Evolutionary conservation across 768 basidiomycete genomes (phyloP).

Genomic region (Fistulinella prunicolor): DNA sequence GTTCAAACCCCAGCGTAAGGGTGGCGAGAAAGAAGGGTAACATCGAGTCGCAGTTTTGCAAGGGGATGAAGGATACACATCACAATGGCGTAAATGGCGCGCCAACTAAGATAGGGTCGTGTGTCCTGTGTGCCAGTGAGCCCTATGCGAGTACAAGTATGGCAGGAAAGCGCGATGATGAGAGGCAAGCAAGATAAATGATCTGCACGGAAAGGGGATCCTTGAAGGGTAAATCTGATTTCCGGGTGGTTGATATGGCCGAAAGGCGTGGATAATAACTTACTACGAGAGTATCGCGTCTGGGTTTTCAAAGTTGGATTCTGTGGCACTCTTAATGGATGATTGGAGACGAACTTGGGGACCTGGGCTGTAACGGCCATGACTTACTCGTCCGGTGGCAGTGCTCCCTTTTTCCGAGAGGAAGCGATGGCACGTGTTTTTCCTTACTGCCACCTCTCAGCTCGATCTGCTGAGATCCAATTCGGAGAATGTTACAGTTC

Average conservation of each 20-base stretch:
- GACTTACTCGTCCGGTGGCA: no score
- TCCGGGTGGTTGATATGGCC: constrained; percentile 90
- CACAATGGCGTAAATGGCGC: constrained; percentile 91
- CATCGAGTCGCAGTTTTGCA: no score
- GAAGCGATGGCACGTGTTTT: no score
- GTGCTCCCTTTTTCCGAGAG: no score
- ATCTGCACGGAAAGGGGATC: constrained; percentile 71
- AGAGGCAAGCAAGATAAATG: constrained; percentile 17
- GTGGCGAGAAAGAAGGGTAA: constrained; percentile 98
- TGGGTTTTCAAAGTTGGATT: constrained; percentile 77
- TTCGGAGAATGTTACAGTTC: no score
- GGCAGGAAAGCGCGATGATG: not conserved
- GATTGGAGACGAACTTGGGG: not conserved
- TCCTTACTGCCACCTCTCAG: no score
- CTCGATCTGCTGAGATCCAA: no score
- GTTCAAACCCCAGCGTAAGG: constrained; percentile 97
- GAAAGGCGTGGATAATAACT: constrained; percentile 84
- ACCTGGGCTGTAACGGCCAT: no score
- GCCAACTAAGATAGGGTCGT: constrained; percentile 63
- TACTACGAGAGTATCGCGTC: constrained; percentile 51
- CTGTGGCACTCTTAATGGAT: constrained; percentile 49
- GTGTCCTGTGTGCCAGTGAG: constrained; percentile 74
- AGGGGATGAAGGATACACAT: constrained; percentile 86
- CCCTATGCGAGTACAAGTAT: constrained; percentile 21
- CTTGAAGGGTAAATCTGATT: constrained; percentile 72